Conservation (phyloP, 257 asterid genomes). For the Solanum tarijense region DNA sequence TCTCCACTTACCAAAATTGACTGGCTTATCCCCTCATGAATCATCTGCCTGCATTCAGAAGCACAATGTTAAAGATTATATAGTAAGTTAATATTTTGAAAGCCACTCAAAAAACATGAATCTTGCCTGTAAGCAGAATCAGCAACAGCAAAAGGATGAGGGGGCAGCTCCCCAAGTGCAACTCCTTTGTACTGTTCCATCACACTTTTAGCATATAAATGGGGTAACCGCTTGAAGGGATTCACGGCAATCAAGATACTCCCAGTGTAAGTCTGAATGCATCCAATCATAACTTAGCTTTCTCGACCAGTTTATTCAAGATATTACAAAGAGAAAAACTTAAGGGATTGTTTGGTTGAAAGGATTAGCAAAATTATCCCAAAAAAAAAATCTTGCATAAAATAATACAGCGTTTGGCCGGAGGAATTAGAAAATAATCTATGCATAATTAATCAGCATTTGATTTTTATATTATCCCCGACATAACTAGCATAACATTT, state of each 20-base stretch:
- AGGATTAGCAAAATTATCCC: not conserved
- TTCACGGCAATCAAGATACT: slow-evolving; percentile 87
- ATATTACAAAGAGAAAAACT: not conserved
- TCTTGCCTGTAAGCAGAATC: slow-evolving; percentile 81
- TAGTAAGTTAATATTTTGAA: not conserved
- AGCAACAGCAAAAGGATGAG: slow-evolving; percentile 88
- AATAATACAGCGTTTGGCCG: not conserved
- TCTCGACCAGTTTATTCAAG: not conserved
- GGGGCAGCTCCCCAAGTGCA: slow-evolving; percentile 69
- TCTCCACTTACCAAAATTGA: slow-evolving; percentile 93
- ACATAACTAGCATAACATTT: not conserved
- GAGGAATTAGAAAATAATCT: not conserved
- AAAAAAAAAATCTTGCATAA: not conserved
- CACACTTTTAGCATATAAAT: slow-evolving; percentile 49
- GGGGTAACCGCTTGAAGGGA: slow-evolving; percentile 71
- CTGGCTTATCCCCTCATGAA: slow-evolving; percentile 63
- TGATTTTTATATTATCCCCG: not conserved
- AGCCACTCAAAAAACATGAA: not conserved
- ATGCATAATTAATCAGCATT: not conserved
- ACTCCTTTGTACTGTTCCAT: slow-evolving; percentile 73
- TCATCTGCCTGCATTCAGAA: slow-evolving; percentile 60
- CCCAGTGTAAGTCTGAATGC: slow-evolving; percentile 81
- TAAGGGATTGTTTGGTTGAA: not conserved
- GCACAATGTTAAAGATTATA: not conserved
- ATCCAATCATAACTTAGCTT: slow-evolving; percentile 2